These are phyloP conservation scores for Cryphonectria parasitica DNA, from an alignment of 2,329 filamentous ascomycete genomes.

Conservation along the genomic window DNA sequence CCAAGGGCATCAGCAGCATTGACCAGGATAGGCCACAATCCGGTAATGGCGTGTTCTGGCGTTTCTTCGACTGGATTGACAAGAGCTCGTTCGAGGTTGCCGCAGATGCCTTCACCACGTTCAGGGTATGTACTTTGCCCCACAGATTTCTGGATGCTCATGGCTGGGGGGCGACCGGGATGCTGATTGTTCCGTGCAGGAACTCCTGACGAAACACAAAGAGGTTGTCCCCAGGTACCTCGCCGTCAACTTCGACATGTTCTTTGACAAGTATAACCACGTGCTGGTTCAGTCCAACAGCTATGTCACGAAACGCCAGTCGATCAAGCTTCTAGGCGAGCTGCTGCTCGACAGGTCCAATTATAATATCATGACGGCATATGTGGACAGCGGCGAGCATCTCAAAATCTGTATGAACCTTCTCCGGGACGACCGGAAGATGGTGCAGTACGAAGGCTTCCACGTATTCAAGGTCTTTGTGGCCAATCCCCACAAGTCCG, in stretches of 20 bases:
- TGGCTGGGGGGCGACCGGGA: not conserved
- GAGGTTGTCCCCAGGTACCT: slow-evolving; percentile 86
- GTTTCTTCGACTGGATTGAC: slow-evolving; percentile 97
- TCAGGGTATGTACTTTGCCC: slow-evolving; percentile 69
- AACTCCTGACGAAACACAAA: slow-evolving; percentile 94
- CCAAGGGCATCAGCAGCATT: slow-evolving; percentile 77
- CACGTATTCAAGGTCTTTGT: slow-evolving; percentile 99
- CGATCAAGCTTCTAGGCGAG: slow-evolving; percentile 95
- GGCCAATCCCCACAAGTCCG: slow-evolving; percentile 97
- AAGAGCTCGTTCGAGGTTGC: slow-evolving; percentile 95
- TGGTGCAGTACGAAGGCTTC: slow-evolving; percentile 99
- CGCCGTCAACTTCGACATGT: slow-evolving; percentile 85
- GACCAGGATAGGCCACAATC: slow-evolving; percentile 75
- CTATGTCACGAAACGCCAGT: slow-evolving; percentile 97
- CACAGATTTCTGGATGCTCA: not conserved
- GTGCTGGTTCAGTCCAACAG: slow-evolving; percentile 88
- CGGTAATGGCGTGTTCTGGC: slow-evolving; percentile 90
- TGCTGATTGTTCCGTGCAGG: slow-evolving; percentile 53
- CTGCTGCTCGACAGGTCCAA: slow-evolving; percentile 93
- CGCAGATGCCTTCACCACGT: slow-evolving; percentile 96
- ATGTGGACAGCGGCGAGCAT: slow-evolving; percentile 93
- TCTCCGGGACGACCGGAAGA: slow-evolving; percentile 91
- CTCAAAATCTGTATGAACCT: slow-evolving; percentile 99
- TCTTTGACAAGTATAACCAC: slow-evolving; percentile 90
- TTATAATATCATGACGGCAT: slow-evolving; percentile 97